Evolutionary conservation across 2,329 filamentous ascomycete species (phyloP).

Genomic region (Beauveria medogensis): DNA sequence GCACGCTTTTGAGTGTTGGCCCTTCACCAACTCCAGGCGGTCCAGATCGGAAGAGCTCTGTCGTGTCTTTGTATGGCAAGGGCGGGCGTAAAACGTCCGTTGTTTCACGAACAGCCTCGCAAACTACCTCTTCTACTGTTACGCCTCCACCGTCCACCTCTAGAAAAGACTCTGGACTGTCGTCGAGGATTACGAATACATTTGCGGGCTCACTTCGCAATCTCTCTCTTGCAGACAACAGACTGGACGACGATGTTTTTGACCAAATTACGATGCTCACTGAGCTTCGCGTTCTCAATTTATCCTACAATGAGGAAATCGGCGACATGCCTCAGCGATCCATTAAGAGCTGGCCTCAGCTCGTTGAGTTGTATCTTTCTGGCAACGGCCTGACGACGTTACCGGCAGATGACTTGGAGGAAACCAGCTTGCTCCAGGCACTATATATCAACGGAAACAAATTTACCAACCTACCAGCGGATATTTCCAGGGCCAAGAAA

Average conservation of each 20-base stretch:
- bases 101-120: slow-evolving; percentile 54
- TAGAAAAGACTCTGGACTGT: slow-evolving; percentile 85
- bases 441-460: slow-evolving; percentile 97
- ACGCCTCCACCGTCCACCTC: slow-evolving; percentile 44
- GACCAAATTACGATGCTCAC: slow-evolving; percentile 77
- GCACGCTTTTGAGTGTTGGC: slow-evolving; percentile 65
- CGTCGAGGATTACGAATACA: slow-evolving; percentile 70
- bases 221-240: slow-evolving; percentile 86
- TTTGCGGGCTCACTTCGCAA: slow-evolving; percentile 82
- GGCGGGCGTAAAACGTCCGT: slow-evolving; percentile 80
- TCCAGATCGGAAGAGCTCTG: slow-evolving; percentile 68
- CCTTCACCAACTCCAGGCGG: slow-evolving; percentile 54
- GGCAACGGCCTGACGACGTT: slow-evolving; percentile 89
- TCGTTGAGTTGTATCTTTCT: slow-evolving; percentile 88
- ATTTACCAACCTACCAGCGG: slow-evolving; percentile 91
- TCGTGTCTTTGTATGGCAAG: slow-evolving; percentile 72
- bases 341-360: slow-evolving; percentile 80
- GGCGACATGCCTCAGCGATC: slow-evolving; percentile 86
- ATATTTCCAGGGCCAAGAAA: slow-evolving; percentile 89
- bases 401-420: slow-evolving; percentile 88
- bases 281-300: slow-evolving; percentile 80
- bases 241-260: slow-evolving; percentile 89
- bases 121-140: slow-evolving; percentile 34
- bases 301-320: slow-evolving; percentile 84
- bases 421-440: slow-evolving; percentile 77